These are phyloP conservation scores for Excoecaria cochinchinensis DNA, from an alignment of 345 rosid genomes.

Conservation along the genomic window DNA sequence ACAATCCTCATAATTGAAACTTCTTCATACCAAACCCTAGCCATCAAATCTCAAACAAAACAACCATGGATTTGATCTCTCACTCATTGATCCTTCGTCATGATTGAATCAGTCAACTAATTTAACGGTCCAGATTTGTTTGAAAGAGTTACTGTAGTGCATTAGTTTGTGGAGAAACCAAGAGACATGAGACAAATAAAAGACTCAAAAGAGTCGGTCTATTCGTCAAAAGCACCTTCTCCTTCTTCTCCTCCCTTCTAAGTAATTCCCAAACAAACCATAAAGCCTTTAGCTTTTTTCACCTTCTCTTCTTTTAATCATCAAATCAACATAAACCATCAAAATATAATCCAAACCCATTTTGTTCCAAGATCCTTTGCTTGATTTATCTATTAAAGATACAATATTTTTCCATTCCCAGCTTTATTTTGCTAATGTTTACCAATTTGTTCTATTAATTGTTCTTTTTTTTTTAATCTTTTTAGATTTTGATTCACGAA, in stretches of 20 bases:
- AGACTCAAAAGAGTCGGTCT: constrained; percentile 18
- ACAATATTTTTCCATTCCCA: constrained; percentile 8
- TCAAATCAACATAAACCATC: constrained; percentile 18
- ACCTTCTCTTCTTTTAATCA: constrained; percentile 2
- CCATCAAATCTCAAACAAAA: too few species aligned
- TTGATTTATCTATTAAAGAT: background rate
- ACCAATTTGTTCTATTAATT: constrained; percentile 12
- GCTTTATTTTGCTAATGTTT: background rate
- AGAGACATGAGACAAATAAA: background rate
- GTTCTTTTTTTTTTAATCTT: background rate
- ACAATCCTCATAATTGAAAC: background rate
- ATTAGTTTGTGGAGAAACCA: background rate
- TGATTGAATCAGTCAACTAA: background rate
- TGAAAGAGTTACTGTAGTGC: too few species aligned
- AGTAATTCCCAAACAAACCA: constrained; percentile 10
- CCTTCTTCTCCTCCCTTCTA: constrained; percentile 13
- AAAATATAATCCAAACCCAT: background rate
- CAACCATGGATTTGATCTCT: too few species aligned
- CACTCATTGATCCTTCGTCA: background rate
- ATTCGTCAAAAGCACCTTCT: background rate
- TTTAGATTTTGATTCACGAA: background rate
- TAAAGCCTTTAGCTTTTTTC: constrained; percentile 1
- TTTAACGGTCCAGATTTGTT: background rate
- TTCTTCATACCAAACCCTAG: background rate
- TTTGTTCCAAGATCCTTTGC: constrained; percentile 2